Base-by-base conservation (phyloP, 2,329 filamentous ascomycete genomes). In the Catunica adiposa region DNA sequence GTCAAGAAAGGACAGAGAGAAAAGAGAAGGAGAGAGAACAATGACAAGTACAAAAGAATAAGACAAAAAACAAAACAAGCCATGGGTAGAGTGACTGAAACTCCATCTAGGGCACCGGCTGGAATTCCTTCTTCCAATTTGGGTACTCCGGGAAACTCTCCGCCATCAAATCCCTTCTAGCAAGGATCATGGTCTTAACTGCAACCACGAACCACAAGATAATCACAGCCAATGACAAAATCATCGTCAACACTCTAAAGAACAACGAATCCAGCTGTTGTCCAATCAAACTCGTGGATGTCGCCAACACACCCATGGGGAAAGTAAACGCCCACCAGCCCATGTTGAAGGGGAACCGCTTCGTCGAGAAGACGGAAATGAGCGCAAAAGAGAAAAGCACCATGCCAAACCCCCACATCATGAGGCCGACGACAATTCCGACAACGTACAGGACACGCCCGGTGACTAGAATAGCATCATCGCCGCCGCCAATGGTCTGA, bases 371-470 rank as follows among this genome's bases (percentile, higher is more conserved):
- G 46, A 71, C 65, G 60, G 67, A 69, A 60, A 71, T 66, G 47
- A 72, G 63, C 1, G 71, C 71, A 55, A 72, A 73, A 6, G 64
- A 66, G 4, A 73, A 60, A 69, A 71, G 73, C 2, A 71, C 62
- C 9, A 73, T 63, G 1, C 66, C 71, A 53, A 73, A 73, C 0
- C 69, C 70, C 68, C 70, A 73, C 65, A 73, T 68, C 34, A 70
- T 60, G 9, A 73, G 62, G 5, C 67, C 70, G 11, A 67, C 55
- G 47, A 72, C 66, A n/a, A 79, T 68, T 0, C 82, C 80, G 0
- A 80, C 56, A 1, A 80, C 69, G 61, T 83, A 84, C 6, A 83
- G 69, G 5, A 82, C 69, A 23, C 73, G 67, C 0, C 78, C 78
- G 25, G 62, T 66, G 15, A 56, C 54, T 8, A 56, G 51, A 26